Percentiles rank a stretch among this genome's conserved stretches.
phyloP scores from a whole-genome alignment of 2,329 filamentous ascomycete species.

The Aureobasidium sp. region DNA sequence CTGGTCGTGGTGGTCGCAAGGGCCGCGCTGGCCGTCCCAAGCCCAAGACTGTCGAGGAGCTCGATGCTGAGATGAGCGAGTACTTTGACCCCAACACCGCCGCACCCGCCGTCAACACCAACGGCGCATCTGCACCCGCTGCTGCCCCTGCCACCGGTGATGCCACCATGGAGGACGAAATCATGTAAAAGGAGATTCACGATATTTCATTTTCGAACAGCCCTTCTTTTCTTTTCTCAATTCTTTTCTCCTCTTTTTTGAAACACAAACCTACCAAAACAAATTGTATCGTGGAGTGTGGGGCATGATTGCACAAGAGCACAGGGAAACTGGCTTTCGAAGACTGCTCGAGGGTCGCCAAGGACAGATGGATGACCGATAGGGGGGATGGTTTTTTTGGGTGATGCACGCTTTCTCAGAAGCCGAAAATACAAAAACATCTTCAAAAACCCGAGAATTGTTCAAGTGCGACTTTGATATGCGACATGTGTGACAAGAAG shows the following conservation, averaged over 20 bases:
- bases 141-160: slow-evolving; percentile 41
- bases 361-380: not conserved
- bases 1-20: slow-evolving; percentile 43
- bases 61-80: slow-evolving; percentile 95
- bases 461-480: not conserved
- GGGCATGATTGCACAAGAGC: not conserved
- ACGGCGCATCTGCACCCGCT: slow-evolving; percentile 33
- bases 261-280: not conserved
- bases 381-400: not conserved
- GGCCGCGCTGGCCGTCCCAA: slow-evolving; percentile 58
- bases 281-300: not conserved
- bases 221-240: not conserved
- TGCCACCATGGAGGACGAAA: slow-evolving; percentile 47
- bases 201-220: not conserved
- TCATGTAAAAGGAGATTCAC: slow-evolving; percentile 33
- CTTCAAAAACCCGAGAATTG: not conserved
- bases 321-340: not conserved
- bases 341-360: not conserved
- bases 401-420: not conserved
- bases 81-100: slow-evolving; percentile 58
- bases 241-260: not conserved
- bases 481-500: not conserved
- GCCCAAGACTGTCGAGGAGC: slow-evolving; percentile 85
- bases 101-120: slow-evolving; percentile 36
- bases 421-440: not conserved